A percentile compares a stretch with the other conserved stretches of the same genome.
phyloP scores from a whole-genome alignment of 768 basidiomycete genomes.

The Coprinellus aureogranulatus region DNA sequence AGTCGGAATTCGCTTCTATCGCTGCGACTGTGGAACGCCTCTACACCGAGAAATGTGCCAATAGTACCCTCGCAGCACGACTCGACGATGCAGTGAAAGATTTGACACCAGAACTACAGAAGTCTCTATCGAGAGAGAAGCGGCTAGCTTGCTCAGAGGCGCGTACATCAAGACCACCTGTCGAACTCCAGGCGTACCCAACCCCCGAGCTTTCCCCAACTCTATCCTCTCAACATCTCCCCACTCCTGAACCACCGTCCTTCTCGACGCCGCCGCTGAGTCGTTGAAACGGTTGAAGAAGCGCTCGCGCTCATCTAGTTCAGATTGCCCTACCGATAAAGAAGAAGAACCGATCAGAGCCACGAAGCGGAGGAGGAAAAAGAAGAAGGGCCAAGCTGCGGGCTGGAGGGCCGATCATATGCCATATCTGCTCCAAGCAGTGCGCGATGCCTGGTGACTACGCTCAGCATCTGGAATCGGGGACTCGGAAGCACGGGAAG shows the following conservation, averaged over 20 bases:
- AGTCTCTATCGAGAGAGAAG: too few relatives aligned
- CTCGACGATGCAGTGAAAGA: not conserved
- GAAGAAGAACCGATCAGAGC: too few relatives aligned
- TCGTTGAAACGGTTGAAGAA: not conserved
- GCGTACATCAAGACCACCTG: too few relatives aligned
- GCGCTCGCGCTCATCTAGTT: not conserved
- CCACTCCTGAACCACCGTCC: too few relatives aligned
- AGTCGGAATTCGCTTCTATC: constrained; percentile 5
- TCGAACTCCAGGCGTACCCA: not conserved
- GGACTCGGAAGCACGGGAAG: constrained; percentile 47
- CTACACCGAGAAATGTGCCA: not conserved
- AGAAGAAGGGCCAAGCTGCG: too few relatives aligned
- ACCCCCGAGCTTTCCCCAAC: not conserved
- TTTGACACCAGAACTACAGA: constrained; percentile 1
- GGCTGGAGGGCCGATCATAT: constrained; percentile 22
- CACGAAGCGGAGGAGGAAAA: too few relatives aligned
- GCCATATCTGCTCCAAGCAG: constrained; percentile 36
- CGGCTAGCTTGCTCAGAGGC: not conserved
- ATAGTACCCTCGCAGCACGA: not conserved
- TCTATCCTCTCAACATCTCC: not conserved
- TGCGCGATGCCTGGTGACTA: constrained; percentile 52
- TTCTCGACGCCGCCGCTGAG: too few relatives aligned
- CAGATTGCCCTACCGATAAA: too few relatives aligned
- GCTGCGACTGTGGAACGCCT: not conserved
- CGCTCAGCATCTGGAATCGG: constrained; percentile 62